Percentiles rank a stretch among this genome's conserved stretches.
Conservation (phyloP, 352 stramenopile genomes). For the Globisporangium spinosum region DNA sequence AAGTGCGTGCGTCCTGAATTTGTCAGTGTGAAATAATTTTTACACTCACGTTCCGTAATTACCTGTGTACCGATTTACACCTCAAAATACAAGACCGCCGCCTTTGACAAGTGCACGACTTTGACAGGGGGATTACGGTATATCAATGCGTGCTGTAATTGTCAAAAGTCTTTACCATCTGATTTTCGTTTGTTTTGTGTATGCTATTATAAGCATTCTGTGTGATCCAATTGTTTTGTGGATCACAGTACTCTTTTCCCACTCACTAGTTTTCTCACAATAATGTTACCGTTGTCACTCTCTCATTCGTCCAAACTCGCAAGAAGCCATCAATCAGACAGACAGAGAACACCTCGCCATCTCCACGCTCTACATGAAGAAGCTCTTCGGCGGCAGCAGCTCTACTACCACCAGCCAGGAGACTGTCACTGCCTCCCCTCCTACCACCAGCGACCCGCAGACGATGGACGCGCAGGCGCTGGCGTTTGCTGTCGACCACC, state of each 20-base stretch:
- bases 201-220: neutral
- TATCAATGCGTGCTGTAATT: neutral
- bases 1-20: too few species aligned
- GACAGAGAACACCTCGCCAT: neutral
- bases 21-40: too few species aligned
- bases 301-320: neutral
- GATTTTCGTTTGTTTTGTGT: neutral
- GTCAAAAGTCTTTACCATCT: neutral
- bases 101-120: too few species aligned
- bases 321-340: conserved; percentile 1
- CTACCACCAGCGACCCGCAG: neutral
- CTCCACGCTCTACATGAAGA: conserved; percentile 1
- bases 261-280: neutral
- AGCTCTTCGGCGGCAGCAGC: neutral
- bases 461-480: conserved; percentile 7
- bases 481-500: conserved; percentile 27
- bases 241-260: neutral
- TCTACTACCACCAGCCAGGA: conserved; percentile 1
- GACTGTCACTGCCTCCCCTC: neutral
- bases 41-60: too few species aligned
- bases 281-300: neutral
- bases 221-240: neutral
- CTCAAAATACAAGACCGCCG: too few species aligned
- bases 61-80: too few species aligned
- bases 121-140: too few species aligned